Evolutionary conservation across 768 basidiomycete genomes (phyloP), one percentile per base, ranked within the genome.

Genomic region (Trametes maxima): DNA sequence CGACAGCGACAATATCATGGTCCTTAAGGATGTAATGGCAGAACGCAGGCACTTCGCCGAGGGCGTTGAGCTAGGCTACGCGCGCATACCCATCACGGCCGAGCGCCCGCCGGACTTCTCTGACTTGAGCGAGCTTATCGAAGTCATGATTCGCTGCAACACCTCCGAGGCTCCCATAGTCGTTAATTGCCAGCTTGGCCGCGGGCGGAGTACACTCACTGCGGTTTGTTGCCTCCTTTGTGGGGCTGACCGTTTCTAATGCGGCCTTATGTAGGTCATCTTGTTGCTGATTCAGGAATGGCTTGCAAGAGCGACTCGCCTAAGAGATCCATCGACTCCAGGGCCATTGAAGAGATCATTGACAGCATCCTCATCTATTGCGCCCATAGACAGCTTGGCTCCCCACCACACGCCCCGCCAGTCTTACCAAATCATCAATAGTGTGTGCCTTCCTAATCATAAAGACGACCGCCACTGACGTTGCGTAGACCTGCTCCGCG

Each of bases 151-250:
- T 40, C 80, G 87, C 11, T 85, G 86, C 5, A 79, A 85, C 54
- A 82, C 88, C 7, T 79, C 82, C 21, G 81, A 84, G 40, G 89
- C 90, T 0, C 90, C 90, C 0, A 90, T 98, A 59, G 88, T 99
- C 17, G 83, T 99, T 37, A 99, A 98, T 69, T 97, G 95, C 68
- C 97, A 99, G 70, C 84, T 99, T 14, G 96, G 94, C 4, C 82
- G 94, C 33, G 95, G 96, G 11, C 81, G 97, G 67, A 95, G 94
- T 62, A 96, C 95, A 0, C 75, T 94, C 50, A 88, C 94, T n/a
- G 91, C 95, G 17, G 92, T 91, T 57, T 64, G 87, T 70, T 40
- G 24, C 0, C 46, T 28, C 39, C 6, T 12, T 21, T 24, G n/a
- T n/a, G n/a, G n/a, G n/a, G n/a, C n/a, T n/a, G n/a, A n/a, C n/a